Base-by-base conservation (phyloP, 805 yeast genomes). In the Yarrowia sp. region DNA sequence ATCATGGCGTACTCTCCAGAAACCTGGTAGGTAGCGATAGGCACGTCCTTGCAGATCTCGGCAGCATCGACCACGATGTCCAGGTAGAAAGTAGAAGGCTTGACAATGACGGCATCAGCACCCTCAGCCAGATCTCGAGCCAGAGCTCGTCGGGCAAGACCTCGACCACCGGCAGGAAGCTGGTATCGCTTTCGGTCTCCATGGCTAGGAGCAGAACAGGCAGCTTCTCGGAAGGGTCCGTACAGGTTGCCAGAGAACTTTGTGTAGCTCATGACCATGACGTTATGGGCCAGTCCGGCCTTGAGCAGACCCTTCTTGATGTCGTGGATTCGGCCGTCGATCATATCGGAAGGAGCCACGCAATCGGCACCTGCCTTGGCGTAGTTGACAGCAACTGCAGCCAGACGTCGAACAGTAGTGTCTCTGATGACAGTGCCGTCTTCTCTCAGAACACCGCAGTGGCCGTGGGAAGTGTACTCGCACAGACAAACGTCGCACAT, bases 161-260 rank as follows among this genome's bases (percentile, higher is more conserved):
- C 99, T 54, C 89, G 83, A 26, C 96, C 97, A 19, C 92, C 96
- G 3, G 92, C 83, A 10, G 99, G 99, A 66, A 95, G 81, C 78
- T 95, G 99, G 76, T 95, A 95, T 68, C 90, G 84, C 74, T 87
- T 89, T 74, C 99, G 85, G 76, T 95, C 98, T 64, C 99, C 99
- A 66, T 84, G 81, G 21, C 90, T 82, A 10, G 99, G 98, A 4
- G 87, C 81, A 62, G 96, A 88, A 38, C 96, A 95, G 3, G 98
- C 99, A 49, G 98, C 98, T 71, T 95, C 99, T 75, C 99, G 83
- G 81, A 95, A 95, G 4, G 99, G 99, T 0, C 99, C 99, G 74
- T 95, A 95, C 56, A 95, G 79, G 68, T 85, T 84, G 36, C 98
- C 98, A 66, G 90, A 81, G 74, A 95, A 95, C 75, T 95, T 95